phyloP scores from a whole-genome alignment of 2,329 filamentous ascomycete species.

The Colletotrichum graminicola region DNA sequence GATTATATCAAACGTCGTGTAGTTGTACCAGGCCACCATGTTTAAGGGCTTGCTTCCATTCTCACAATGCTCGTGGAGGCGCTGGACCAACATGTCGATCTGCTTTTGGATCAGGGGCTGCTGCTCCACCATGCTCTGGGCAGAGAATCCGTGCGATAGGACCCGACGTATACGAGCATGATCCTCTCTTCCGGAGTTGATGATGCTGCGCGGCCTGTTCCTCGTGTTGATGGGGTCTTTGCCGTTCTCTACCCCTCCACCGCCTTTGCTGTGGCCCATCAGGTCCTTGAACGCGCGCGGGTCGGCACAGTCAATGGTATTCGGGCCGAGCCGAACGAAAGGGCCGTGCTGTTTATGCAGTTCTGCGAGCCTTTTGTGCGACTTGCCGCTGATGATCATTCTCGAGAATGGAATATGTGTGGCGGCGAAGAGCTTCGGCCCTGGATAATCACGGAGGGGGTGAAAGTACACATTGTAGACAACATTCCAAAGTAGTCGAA shows the following conservation, averaged over 20 bases:
- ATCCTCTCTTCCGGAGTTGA: constrained; percentile 35
- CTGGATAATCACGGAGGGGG: constrained; percentile 50
- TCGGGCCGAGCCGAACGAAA: constrained; percentile 57
- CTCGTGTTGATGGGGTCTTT: constrained; percentile 27
- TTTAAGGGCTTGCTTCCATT: constrained; percentile 15
- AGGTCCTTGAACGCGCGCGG: constrained; percentile 56
- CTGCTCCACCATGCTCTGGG: constrained; percentile 49
- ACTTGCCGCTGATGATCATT: constrained; percentile 19
- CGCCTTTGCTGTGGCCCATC: constrained; percentile 48
- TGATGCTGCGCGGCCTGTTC: constrained; percentile 33
- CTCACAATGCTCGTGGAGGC: constrained; percentile 45
- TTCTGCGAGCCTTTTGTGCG: constrained; percentile 4
- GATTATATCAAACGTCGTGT: constrained; percentile 49
- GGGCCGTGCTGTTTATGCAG: constrained; percentile 46
- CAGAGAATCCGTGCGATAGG: constrained; percentile 49
- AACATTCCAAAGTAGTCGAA: constrained; percentile 13
- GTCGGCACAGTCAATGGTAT: constrained; percentile 54
- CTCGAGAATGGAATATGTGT: constrained; percentile 22
- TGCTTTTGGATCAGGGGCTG: constrained; percentile 48
- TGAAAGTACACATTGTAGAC: constrained; percentile 52
- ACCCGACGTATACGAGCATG: constrained; percentile 45
- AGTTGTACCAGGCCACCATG: constrained; percentile 43
- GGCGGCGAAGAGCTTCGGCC: constrained; percentile 44
- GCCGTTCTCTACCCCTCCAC: constrained; percentile 23
- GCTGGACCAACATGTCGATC: constrained; percentile 49